Evolutionary conservation across 2,329 filamentous ascomycete species (phyloP).

Genomic region (Knufia petricola): DNA sequence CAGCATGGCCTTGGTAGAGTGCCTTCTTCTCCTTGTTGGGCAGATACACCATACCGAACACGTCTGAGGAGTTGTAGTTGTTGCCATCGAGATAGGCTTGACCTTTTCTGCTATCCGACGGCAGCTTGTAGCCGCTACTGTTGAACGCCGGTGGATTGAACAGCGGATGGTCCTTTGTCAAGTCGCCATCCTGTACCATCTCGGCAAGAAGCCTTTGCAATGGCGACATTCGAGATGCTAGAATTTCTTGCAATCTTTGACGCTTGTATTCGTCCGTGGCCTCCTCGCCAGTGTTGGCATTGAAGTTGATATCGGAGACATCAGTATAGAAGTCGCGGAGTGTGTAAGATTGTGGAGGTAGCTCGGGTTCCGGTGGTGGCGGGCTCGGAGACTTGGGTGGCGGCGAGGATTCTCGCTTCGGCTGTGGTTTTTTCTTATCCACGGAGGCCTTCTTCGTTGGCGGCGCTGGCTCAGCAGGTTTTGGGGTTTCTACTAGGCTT

Average conservation of each 20-base stretch:
- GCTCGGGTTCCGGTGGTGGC: constrained; percentile 9
- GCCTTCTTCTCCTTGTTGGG: constrained; percentile 35
- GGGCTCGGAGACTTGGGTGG: constrained; percentile 7
- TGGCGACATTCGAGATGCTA: constrained; percentile 16
- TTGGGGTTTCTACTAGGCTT: neutral
- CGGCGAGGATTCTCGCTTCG: neutral
- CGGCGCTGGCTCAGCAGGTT: neutral
- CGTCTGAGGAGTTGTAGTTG: constrained; percentile 24
- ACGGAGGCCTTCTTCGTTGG: neutral
- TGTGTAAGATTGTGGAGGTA: constrained; percentile 12
- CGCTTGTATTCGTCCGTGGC: neutral
- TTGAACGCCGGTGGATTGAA: constrained; percentile 30
- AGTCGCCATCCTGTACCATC: constrained; percentile 19
- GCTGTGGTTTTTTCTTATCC: constrained; percentile 10
- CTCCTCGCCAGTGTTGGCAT: constrained; percentile 2
- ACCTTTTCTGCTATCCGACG: constrained; percentile 18
- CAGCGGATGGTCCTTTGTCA: constrained; percentile 33
- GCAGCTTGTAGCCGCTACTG: constrained; percentile 20
- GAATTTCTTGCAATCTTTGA: constrained; percentile 16
- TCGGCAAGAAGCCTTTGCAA: constrained; percentile 18
- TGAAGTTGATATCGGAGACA: constrained; percentile 10
- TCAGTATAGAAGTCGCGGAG: constrained; percentile 20
- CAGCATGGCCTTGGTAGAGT: constrained; percentile 33
- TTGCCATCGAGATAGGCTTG: constrained; percentile 23
- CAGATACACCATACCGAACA: constrained; percentile 33